Conservation (phyloP, 1,284 basidiomycete genomes). For the Ganoderma multipileum region DNA sequence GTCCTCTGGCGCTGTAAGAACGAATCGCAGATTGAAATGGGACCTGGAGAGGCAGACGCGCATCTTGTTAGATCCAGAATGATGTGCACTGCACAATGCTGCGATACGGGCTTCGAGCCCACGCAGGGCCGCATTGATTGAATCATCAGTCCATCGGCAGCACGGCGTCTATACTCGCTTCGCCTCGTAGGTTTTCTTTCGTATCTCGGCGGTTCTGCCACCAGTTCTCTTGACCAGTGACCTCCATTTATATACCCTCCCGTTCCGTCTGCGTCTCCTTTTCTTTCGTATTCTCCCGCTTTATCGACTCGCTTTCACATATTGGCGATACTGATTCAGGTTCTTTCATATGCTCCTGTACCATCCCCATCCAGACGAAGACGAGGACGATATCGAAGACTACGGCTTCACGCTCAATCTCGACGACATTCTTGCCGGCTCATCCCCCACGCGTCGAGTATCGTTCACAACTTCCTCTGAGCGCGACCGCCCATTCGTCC, state of each 20-base stretch:
- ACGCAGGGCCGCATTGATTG: background rate
- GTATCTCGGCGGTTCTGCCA: background rate
- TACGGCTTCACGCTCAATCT: conserved; percentile 18
- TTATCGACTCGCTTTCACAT: conserved; percentile 14
- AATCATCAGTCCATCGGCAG: background rate
- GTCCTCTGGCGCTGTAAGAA: background rate
- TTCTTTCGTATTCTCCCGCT: conserved; percentile 5
- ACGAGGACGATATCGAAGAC: conserved; percentile 32
- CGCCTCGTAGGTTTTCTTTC: background rate
- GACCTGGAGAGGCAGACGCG: background rate
- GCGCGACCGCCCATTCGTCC: conserved; percentile 36
- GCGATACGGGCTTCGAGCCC: background rate
- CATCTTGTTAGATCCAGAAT: conserved; percentile 1
- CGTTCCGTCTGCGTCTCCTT: conserved; percentile 4
- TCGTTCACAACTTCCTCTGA: conserved; percentile 43
- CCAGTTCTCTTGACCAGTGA: background rate
- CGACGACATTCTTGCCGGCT: conserved; percentile 23
- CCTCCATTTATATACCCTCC: background rate
- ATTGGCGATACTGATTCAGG: conserved; percentile 17
- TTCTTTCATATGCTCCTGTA: conserved; percentile 19
- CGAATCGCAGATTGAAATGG: background rate
- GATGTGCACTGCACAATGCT: background rate
- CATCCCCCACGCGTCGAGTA: conserved; percentile 35
- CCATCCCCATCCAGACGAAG: conserved; percentile 20
- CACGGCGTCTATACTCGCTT: conserved; percentile 21